These are phyloP conservation scores for Aciculoconidium aculeatum DNA, from an alignment of 805 yeast species.

Conservation along the genomic window DNA sequence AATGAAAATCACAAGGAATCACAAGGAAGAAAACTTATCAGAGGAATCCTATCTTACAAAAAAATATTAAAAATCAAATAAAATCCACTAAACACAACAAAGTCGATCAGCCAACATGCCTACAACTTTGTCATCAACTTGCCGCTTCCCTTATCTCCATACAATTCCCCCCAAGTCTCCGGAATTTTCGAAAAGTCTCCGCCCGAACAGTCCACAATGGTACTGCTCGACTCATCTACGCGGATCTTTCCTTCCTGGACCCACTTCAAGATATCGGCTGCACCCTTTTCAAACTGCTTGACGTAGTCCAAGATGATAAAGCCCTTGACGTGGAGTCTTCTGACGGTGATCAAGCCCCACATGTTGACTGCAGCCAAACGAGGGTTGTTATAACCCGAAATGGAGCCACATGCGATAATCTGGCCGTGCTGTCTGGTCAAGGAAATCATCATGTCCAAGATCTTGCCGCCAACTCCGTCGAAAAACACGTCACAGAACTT, in stretches of 20 bases:
- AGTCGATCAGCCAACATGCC: too few species aligned
- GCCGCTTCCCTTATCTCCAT: slow-evolving; percentile 43
- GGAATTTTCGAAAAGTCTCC: slow-evolving; percentile 43
- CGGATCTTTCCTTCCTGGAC: slow-evolving; percentile 38
- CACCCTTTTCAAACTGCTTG: slow-evolving; percentile 32
- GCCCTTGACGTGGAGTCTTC: slow-evolving; percentile 49
- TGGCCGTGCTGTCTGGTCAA: slow-evolving; percentile 36
- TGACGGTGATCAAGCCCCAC: slow-evolving; percentile 41
- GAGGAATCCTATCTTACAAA: too few species aligned
- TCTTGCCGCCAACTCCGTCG: slow-evolving; percentile 63
- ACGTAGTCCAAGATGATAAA: slow-evolving; percentile 44
- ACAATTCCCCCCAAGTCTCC: slow-evolving; percentile 41
- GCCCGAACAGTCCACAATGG: slow-evolving; percentile 12
- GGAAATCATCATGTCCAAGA: slow-evolving; percentile 40
- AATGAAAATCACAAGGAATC: too few species aligned
- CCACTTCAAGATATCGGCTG: slow-evolving; percentile 27
- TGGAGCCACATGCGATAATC: slow-evolving; percentile 59
- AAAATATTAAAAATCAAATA: too few species aligned
- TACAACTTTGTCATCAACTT: slow-evolving; percentile 51
- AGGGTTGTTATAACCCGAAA: slow-evolving; percentile 49
- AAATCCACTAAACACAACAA: too few species aligned
- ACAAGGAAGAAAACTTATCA: too few species aligned
- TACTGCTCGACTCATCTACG: slow-evolving; percentile 14
- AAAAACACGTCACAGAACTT: slow-evolving; percentile 45
- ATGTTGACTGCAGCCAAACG: slow-evolving; percentile 30